Evolutionary conservation across 139 green algal species (phyloP).

Genomic region (Marvania coccoides): DNA sequence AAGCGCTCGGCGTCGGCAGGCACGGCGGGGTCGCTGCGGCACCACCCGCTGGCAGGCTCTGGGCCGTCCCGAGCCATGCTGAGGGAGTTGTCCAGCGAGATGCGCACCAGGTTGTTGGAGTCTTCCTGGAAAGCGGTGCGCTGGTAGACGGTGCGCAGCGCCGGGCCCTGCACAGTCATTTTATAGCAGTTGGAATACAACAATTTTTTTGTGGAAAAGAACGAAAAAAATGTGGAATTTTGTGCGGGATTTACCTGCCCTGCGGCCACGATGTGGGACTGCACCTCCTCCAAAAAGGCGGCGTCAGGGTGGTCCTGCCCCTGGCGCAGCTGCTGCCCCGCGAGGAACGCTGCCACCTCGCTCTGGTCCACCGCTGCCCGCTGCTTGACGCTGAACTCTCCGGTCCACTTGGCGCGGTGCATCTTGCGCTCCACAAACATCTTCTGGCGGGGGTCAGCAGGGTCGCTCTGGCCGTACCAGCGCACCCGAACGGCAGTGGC

Average conservation of each 20-base stretch:
- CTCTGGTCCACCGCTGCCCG: too few species aligned
- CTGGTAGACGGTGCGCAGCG: conserved; percentile 62
- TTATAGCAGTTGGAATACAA: too few species aligned
- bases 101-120: conserved; percentile 43
- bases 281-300: conserved; percentile 53
- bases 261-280: conserved; percentile 56
- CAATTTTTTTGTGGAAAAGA: too few species aligned
- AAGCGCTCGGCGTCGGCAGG: conserved; percentile 52
- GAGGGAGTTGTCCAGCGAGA: conserved; percentile 50
- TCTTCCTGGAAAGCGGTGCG: conserved; percentile 66
- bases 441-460: conserved; percentile 14
- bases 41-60: too few species aligned
- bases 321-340: too few species aligned
- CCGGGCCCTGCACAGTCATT: conserved; percentile 37
- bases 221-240: too few species aligned
- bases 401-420: conserved; percentile 66
- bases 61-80: conserved; percentile 50
- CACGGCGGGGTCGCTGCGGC: conserved; percentile 8
- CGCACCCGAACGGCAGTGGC: conserved; percentile 56
- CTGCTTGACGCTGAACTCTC: too few species aligned
- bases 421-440: conserved; percentile 84
- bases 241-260: too few species aligned
- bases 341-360: too few species aligned
- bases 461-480: conserved; percentile 37
- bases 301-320: too few species aligned